A percentile compares a stretch with the other conserved stretches of the same genome.
Conservation (phyloP, 2,329 filamentous ascomycete species). For the Blastomyces percursus region DNA sequence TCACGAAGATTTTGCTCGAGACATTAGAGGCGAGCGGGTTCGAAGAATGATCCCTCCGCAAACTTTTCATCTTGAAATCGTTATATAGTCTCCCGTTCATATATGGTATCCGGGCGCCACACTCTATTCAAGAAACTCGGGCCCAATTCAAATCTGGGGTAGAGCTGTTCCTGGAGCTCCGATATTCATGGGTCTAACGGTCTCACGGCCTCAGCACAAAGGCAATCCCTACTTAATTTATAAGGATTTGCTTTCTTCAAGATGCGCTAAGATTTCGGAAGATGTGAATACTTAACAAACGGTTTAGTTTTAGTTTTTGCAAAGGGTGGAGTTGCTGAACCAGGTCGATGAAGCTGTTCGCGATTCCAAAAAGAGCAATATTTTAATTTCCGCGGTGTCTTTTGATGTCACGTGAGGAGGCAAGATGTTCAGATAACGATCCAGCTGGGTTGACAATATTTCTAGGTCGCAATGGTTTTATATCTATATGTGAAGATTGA, state of each 20-base stretch:
- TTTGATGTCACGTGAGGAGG: no score
- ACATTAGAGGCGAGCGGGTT: slow-evolving; percentile 58
- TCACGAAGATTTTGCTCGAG: slow-evolving; percentile 89
- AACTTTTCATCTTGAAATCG: slow-evolving; percentile 46
- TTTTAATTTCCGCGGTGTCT: background rate
- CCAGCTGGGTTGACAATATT: background rate
- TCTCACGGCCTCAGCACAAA: no score
- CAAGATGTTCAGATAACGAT: background rate
- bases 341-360: background rate
- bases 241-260: background rate
- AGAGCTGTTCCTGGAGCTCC: background rate
- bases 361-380: slow-evolving; percentile 10
- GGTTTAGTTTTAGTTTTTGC: background rate
- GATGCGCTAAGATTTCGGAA: background rate
- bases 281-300: background rate
- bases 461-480: background rate
- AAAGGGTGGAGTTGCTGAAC: background rate
- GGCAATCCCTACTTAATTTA: background rate
- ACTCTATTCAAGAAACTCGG: background rate
- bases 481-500: background rate
- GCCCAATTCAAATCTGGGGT: background rate
- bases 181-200: background rate
- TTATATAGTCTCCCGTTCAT: background rate
- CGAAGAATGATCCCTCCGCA: slow-evolving; percentile 46
- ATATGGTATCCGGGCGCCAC: background rate